phyloP scores from a whole-genome alignment of 371 early-diverging fungal species.

The Circinella umbellata region DNA sequence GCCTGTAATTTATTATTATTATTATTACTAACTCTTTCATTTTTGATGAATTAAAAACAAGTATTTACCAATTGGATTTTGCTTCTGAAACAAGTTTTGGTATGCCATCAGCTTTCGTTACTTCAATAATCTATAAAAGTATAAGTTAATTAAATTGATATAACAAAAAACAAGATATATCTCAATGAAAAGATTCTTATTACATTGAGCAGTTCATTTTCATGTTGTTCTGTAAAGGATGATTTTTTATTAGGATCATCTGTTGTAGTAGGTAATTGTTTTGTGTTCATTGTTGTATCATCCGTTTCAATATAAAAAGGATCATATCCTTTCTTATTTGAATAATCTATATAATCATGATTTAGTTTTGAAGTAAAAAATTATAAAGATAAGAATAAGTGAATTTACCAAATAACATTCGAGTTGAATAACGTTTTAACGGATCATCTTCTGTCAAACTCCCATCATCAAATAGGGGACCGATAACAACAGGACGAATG shows the following conservation, averaged over 20 bases:
- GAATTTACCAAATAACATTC: conserved; percentile 13
- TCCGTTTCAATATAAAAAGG: conserved; percentile 20
- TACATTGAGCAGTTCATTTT: conserved; percentile 39
- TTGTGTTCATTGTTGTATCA: conserved; percentile 5
- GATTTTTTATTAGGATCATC: not conserved
- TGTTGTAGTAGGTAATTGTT: not conserved
- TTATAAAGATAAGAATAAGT: not conserved
- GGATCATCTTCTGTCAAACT: conserved; percentile 29
- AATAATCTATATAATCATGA: conserved; percentile 3
- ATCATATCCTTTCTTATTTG: not conserved
- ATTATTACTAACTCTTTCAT: not conserved
- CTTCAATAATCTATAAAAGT: conserved; percentile 20
- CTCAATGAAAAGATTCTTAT: not conserved
- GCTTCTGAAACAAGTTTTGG: conserved; percentile 36
- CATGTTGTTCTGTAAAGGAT: conserved; percentile 37
- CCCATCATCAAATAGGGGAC: conserved; percentile 54
- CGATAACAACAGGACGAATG: conserved; percentile 53
- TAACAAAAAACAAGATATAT: not conserved
- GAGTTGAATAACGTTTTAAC: conserved; percentile 29
- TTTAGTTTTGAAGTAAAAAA: not conserved
- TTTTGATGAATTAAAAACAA: too few relatives aligned
- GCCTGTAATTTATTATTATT: conserved; percentile 9
- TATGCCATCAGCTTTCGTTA: conserved; percentile 38
- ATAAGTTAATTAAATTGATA: not conserved
- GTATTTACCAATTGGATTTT: conserved; percentile 27